phyloP scores from a whole-genome alignment of 2,329 filamentous ascomycete genomes.

The Fusarium longipes region DNA sequence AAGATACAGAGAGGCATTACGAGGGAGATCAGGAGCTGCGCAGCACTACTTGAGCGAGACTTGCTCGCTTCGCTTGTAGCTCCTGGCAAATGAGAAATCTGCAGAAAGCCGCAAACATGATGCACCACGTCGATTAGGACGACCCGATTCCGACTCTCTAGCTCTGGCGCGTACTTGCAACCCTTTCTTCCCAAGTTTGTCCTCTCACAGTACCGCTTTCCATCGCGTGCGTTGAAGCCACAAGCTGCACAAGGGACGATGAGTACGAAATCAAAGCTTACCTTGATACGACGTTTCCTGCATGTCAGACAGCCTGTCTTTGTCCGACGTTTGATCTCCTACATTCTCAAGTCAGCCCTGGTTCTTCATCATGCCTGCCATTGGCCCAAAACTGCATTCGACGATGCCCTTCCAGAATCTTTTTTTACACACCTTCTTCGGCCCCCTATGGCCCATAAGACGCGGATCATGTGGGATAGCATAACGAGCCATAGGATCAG shows the following conservation, averaged over 20 bases:
- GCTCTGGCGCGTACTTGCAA: constrained; percentile 18
- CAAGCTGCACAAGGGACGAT: constrained; percentile 21
- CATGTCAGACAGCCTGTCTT: constrained; percentile 73
- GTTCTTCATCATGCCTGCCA: constrained; percentile 9
- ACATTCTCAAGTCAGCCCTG: constrained; percentile 33
- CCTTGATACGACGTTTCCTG: constrained; percentile 71
- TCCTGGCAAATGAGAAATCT: constrained; percentile 31
- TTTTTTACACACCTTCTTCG: constrained; percentile 65
- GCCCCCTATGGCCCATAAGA: constrained; percentile 60
- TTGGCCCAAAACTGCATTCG: not conserved
- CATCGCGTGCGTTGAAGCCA: constrained; percentile 16
- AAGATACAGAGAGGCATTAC: constrained; percentile 34
- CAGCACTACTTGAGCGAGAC: constrained; percentile 41
- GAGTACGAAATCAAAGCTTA: constrained; percentile 52
- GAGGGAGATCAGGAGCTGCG: constrained; percentile 29
- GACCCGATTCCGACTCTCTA: constrained; percentile 27
- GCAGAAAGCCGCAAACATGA: constrained; percentile 35
- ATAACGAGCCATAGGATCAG: constrained; percentile 59
- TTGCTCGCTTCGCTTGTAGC: constrained; percentile 37
- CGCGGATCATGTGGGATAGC: constrained; percentile 62
- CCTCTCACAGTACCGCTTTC: constrained; percentile 23
- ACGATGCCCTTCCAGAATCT: constrained; percentile 4
- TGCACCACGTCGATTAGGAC: constrained; percentile 32
- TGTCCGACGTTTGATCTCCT: constrained; percentile 72
- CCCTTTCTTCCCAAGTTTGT: constrained; percentile 20